Conservation (phyloP, 257 asterid genomes). For the Penstemon eatonii region DNA sequence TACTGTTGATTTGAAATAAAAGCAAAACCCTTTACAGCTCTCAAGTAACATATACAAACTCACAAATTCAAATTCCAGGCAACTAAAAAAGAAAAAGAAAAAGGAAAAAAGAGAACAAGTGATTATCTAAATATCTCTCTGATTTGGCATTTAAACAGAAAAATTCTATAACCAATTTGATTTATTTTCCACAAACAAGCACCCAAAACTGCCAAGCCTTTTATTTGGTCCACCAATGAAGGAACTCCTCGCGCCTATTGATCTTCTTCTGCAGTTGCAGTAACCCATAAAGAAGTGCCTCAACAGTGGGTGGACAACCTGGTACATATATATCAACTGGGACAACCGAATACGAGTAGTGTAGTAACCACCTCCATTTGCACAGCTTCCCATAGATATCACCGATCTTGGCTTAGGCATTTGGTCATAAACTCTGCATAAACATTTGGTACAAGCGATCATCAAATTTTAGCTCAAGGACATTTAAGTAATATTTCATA, state of each 20-base stretch:
- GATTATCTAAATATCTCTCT: too few species aligned
- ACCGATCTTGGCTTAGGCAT: conserved; percentile 99
- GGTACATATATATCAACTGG: conserved; percentile 96
- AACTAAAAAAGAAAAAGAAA: too few species aligned
- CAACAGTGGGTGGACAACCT: conserved; percentile 97
- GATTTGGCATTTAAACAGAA: conserved; percentile 22
- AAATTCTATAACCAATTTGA: conserved; percentile 6
- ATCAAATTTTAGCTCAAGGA: too few species aligned
- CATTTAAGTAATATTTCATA: too few species aligned
- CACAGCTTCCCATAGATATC: conserved; percentile 98
- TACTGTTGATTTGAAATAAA: too few species aligned
- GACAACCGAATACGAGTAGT: conserved; percentile 90
- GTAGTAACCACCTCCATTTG: conserved; percentile 99
- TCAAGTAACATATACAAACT: too few species aligned
- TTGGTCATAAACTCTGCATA: conserved; percentile 86
- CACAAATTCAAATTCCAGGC: too few species aligned
- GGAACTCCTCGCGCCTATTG: conserved; percentile 92
- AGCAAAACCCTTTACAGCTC: too few species aligned
- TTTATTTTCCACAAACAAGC: conserved; percentile 33
- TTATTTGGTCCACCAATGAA: conserved; percentile 89
- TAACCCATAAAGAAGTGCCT: conserved; percentile 89
- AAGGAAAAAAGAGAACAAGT: too few species aligned
- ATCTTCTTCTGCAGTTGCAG: conserved; percentile 97
- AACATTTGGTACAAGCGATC: conserved; percentile 6
- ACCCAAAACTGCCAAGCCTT: conserved; percentile 24